These are phyloP conservation scores for Hypoxylon sp. DNA, from an alignment of 2,329 filamentous ascomycete species.

Conservation along the genomic window DNA sequence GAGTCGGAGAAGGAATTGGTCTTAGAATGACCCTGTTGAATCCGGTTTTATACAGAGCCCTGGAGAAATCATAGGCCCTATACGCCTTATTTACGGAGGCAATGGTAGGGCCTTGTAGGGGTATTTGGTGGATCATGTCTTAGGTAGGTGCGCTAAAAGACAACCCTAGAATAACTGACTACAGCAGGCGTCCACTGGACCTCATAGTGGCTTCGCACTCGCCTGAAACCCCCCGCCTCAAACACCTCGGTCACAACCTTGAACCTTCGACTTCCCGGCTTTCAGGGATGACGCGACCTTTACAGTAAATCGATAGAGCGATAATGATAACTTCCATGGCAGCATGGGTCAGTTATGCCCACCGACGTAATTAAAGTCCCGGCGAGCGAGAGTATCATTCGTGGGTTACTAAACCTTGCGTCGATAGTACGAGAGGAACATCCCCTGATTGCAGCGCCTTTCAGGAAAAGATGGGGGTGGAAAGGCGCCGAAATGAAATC, in stretches of 20 bases:
- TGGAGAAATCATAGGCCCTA: not conserved
- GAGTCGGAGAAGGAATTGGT: slow-evolving; percentile 3
- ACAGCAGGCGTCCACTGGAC: slow-evolving; percentile 20
- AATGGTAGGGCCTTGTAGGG: slow-evolving; percentile 13
- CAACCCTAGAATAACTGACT: slow-evolving; percentile 24
- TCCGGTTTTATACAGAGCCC: slow-evolving; percentile 8
- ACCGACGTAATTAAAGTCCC: slow-evolving; percentile 36
- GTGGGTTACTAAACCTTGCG: slow-evolving; percentile 13
- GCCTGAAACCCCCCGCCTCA: slow-evolving; percentile 39
- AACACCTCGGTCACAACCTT: slow-evolving; percentile 24
- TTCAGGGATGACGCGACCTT: slow-evolving; percentile 32
- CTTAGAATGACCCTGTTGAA: slow-evolving; percentile 1
- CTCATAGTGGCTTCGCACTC: slow-evolving; percentile 41
- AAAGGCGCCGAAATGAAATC: slow-evolving; percentile 44
- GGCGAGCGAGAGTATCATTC: slow-evolving; percentile 21
- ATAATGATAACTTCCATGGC: slow-evolving; percentile 9
- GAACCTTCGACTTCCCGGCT: slow-evolving; percentile 8
- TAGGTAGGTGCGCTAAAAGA: slow-evolving; percentile 11
- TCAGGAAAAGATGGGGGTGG: slow-evolving; percentile 23
- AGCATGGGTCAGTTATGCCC: slow-evolving; percentile 22
- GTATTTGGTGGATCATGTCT: slow-evolving; percentile 27
- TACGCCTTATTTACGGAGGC: not conserved
- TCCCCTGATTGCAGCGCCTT: slow-evolving; percentile 32
- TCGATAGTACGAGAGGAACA: slow-evolving; percentile 24
- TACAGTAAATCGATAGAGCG: slow-evolving; percentile 31